phyloP scores from a whole-genome alignment of 2,329 filamentous ascomycete genomes.

The Ascochyta fabae region DNA sequence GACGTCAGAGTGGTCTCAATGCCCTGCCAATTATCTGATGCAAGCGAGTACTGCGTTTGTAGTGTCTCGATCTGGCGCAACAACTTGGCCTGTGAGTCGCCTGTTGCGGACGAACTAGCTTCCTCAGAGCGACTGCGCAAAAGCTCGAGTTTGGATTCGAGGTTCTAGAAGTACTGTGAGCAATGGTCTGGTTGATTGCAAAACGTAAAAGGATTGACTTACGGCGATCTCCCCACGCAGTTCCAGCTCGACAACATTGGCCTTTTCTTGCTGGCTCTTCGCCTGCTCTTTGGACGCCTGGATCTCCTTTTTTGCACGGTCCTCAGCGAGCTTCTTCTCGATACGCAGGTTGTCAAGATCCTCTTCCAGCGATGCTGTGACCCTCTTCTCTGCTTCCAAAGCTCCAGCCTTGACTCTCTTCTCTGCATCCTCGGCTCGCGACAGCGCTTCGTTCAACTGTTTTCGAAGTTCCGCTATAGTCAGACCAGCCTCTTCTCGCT shows the following conservation, averaged over 20 bases:
- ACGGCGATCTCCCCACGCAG: slow-evolving; percentile 76
- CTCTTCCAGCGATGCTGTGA: slow-evolving; percentile 63
- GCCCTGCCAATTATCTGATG: slow-evolving; percentile 96
- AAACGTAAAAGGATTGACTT: slow-evolving; percentile 14
- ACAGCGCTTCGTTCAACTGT: slow-evolving; percentile 71
- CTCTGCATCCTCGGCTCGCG: slow-evolving; percentile 71
- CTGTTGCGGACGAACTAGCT: slow-evolving; percentile 78
- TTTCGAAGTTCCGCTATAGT: slow-evolving; percentile 72
- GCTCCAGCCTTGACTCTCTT: slow-evolving; percentile 71
- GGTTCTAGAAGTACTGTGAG: slow-evolving; percentile 57
- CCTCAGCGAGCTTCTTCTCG: slow-evolving; percentile 77
- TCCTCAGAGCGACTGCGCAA: slow-evolving; percentile 88
- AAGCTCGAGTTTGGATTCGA: slow-evolving; percentile 90
- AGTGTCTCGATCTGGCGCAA: slow-evolving; percentile 93
- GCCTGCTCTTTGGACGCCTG: slow-evolving; percentile 75
- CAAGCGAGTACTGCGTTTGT: slow-evolving; percentile 92
- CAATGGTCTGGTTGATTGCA: neutral
- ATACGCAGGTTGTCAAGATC: slow-evolving; percentile 70
- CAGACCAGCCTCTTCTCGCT: slow-evolving; percentile 67
- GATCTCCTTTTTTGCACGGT: slow-evolving; percentile 73
- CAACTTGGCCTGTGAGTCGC: slow-evolving; percentile 86
- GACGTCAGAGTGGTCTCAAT: slow-evolving; percentile 87
- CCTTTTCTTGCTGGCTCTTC: slow-evolving; percentile 73
- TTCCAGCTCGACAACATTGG: slow-evolving; percentile 73
- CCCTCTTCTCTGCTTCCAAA: slow-evolving; percentile 68